Evolutionary conservation across 2,329 filamentous ascomycete species (phyloP), one percentile per base, ranked within the genome.

Genomic region (Phialophora macrospora): DNA sequence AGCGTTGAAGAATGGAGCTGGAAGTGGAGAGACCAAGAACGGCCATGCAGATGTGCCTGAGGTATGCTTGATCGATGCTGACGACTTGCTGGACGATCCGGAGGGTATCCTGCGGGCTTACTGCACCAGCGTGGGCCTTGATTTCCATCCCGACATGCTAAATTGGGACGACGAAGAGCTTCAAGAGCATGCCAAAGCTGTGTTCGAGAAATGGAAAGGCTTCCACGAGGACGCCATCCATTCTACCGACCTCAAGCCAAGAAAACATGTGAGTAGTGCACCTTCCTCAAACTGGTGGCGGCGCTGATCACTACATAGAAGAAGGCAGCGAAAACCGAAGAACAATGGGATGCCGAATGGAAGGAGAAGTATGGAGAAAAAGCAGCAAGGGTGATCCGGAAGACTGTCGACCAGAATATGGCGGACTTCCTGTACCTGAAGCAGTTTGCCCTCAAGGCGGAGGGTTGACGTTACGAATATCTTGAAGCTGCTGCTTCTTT

Each of bases 201-300:
- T 88, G 20, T 98, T 98, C 80, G 92, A 93, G 80, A 98, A 99
- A 82, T 98, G 95, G 95, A 90, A 88, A 72, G 95, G 95, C 11
- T 98, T 96, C 81, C 95, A 98, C 77, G 91, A 98, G 72, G 95
- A 98, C 81, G 95, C 93, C 14, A 91, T 98, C 72, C 83, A 90
- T 71, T 96, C 91, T 75, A 89, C 84, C 44, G 88, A 88, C 68
- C 81, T 99, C 73, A 89, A 89, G 75, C 87, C 91, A 4, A 75
- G 80, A 69, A 63, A 68, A 60, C 79, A 81, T 66, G 81, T 82
- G 76, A 75, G 80, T 73, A 11, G 32, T 34, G 4, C 22, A 9
- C 20, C 30, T 11, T 54, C 20, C 52, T 9, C 9, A n/a, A 48
- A 5, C 28, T 22, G 6, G 58, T 9, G 26, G 28, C 74, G n/a